Evolutionary conservation across 139 green algal genomes (phyloP).

Genomic region (Dunaliella primolecta): DNA sequence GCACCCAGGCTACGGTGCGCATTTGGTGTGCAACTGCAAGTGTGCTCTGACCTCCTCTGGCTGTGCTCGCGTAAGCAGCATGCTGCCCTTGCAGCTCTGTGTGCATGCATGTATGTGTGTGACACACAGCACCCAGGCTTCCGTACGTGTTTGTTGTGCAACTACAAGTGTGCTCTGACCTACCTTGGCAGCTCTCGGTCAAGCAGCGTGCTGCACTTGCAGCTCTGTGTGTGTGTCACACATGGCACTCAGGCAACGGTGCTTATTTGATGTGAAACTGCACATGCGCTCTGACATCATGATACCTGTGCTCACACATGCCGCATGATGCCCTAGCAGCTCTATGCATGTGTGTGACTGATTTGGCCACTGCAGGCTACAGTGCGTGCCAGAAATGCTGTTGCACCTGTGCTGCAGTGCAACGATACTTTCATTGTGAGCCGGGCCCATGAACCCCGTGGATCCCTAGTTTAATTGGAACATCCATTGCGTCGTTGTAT

Average conservation of each 20-base stretch:
- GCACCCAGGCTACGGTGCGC: not conserved
- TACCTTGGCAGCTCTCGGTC: slow-evolving; percentile 40
- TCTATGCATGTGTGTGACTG: slow-evolving; percentile 13
- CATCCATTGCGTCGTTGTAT: too few species aligned
- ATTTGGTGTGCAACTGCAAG: too few species aligned
- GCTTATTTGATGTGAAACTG: too few species aligned
- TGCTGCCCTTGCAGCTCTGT: not conserved
- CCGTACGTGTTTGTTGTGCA: too few species aligned
- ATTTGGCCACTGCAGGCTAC: not conserved
- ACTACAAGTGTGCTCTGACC: too few species aligned
- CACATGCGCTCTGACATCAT: slow-evolving; percentile 4
- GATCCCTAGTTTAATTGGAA: too few species aligned
- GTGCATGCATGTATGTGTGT: slow-evolving; percentile 10
- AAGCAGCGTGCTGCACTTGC: slow-evolving; percentile 20
- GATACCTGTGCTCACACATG: slow-evolving; percentile 48
- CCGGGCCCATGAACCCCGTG: too few species aligned
- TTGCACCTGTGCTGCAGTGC: too few species aligned
- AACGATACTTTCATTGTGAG: too few species aligned
- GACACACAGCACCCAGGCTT: not conserved
- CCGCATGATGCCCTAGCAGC: not conserved
- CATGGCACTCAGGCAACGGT: not conserved
- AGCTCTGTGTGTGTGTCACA: slow-evolving; percentile 11
- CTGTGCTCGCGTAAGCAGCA: slow-evolving; percentile 48
- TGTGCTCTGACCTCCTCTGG: slow-evolving; percentile 6
- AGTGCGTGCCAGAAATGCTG: too few species aligned